Base-by-base conservation (phyloP, 345 rosid species). In the Pistacia vera region DNA sequence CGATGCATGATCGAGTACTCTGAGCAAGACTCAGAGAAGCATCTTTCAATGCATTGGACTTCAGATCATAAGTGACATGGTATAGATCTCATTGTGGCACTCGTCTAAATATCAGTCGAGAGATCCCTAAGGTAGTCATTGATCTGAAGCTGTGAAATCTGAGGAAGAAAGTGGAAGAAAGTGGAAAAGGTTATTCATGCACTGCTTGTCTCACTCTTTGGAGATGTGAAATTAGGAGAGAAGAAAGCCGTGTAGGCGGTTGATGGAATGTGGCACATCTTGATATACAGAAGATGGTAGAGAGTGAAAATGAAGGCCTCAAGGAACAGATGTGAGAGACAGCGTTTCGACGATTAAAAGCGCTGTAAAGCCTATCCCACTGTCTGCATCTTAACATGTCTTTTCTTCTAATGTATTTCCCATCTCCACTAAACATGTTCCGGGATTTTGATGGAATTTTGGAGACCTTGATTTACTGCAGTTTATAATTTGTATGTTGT, bases 11-110 rank as follows among this genome's bases (percentile, higher is more conserved):
- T 48, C 90, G 87, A 68, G 96, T 93, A 86, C 90, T 0, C 82
- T 95, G 83, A 92, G 76, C 96, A 87, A 61, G 99, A 95, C 66
- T 89, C 96, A 44, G 96, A 95, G 54, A 95, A 83, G 70, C 98
- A 95, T 72, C 75, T 93, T 63, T 93, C 98, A 0, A 83, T 95
- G 60, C 93, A 95, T 68, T 95, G 99, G 99, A 72, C 83, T 63
- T 86, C 96, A 5, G 98, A 92, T 82, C 99, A 86, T 93, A 78
- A 86, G 93, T 28, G 99, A 95, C 84, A 95, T 93, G 96, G 96
- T 95, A 33, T 92, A 3, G 99, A 95, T 74, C 93, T 97, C 13
- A 57, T 92, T 62, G 96, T 93, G 65, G 99, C 99, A 58, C 76
- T 95, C 75, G 90, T 92, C 83, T 92, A 76, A 93, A 92, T 79